Base-by-base conservation (phyloP, 1,139 yeast genomes). In the Yamadazyma blattariae region DNA sequence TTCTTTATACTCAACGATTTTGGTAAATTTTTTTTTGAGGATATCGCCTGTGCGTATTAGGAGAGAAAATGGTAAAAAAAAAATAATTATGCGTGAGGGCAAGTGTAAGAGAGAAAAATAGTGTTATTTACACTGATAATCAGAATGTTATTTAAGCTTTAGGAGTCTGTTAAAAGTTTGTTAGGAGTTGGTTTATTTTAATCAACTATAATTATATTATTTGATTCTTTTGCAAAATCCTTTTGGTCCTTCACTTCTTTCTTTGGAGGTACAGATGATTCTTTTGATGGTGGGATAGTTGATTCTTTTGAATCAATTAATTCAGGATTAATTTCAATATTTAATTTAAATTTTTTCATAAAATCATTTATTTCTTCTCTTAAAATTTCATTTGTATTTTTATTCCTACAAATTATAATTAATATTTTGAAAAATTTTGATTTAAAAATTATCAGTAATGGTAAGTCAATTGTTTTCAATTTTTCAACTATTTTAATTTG, bases 371-470 rank as follows among this genome's bases (percentile, higher is more conserved):
- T 53, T 19, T 45, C 47, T 3, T 37, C 39, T 25, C 56, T 50
- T 13, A 65, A 48, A 12, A 37, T 36, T n/a, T 36, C 42, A 25
- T 50, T 54, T 5, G 37, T 36, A 3, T 61, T 57, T 6, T 10
- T 21, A 39, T 56, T 59, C 36, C 73, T 56, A 31, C 57, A 52
- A 4, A 54, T 50, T 34, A 64, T 42, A n/a, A 68, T 51, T 39
- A 68, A 45, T 17, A 56, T 58, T 31, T 67, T 52, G 29, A 62
- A 52, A 25, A 67, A 40, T 32, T 52, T 56, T 32, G 69, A 61
- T 44, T 59, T 67, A 19, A 51, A 35, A 9, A 65, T 42, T 2
- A 65, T 46, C 15, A 63, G 48, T 27, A 48, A 47, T 3, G 74
- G 74, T 17, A 61, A 39, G 8, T 40, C 34, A 33, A 51, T 33